Evolutionary conservation across 139 green algal species (phyloP).

Genomic region (Asterochloris sp.): DNA sequence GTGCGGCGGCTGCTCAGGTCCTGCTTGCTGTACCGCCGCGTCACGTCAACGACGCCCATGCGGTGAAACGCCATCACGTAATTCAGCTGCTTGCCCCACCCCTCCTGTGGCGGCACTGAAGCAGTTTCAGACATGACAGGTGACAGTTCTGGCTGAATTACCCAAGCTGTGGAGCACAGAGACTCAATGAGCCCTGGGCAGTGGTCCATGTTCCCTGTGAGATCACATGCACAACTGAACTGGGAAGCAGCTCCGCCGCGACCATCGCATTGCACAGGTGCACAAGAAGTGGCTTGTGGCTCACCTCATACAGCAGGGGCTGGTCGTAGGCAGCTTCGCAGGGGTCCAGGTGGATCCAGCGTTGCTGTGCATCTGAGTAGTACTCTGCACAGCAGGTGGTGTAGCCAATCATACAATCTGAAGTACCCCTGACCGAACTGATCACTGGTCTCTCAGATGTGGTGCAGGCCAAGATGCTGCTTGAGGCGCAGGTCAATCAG

Average conservation of each 20-base stretch:
- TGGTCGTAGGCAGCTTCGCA: constrained; percentile 66
- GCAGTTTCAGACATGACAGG: neutral
- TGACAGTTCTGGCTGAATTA: no score
- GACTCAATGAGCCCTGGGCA: no score
- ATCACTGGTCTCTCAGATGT: no score
- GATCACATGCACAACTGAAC: neutral
- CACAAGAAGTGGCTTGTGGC: neutral
- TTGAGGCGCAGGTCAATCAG: no score
- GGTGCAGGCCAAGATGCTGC: no score
- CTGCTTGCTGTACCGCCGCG: constrained; percentile 51
- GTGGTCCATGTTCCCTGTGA: no score
- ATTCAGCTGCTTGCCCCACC: constrained; percentile 78
- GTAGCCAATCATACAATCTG: no score
- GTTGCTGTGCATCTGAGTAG: constrained; percentile 28
- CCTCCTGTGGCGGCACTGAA: constrained; percentile 26
- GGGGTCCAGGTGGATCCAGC: constrained; percentile 70
- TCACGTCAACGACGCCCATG: constrained; percentile 62
- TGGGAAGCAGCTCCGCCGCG: neutral
- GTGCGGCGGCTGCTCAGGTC: constrained; percentile 13
- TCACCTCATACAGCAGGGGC: constrained; percentile 66
- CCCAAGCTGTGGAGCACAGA: no score
- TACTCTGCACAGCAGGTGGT: constrained; percentile 29
- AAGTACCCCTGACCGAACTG: no score
- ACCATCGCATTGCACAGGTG: neutral
- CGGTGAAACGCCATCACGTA: constrained; percentile 66